These are phyloP conservation scores for Phialophora tarda DNA, from an alignment of 2,329 filamentous ascomycete genomes.

Conservation along the genomic window DNA sequence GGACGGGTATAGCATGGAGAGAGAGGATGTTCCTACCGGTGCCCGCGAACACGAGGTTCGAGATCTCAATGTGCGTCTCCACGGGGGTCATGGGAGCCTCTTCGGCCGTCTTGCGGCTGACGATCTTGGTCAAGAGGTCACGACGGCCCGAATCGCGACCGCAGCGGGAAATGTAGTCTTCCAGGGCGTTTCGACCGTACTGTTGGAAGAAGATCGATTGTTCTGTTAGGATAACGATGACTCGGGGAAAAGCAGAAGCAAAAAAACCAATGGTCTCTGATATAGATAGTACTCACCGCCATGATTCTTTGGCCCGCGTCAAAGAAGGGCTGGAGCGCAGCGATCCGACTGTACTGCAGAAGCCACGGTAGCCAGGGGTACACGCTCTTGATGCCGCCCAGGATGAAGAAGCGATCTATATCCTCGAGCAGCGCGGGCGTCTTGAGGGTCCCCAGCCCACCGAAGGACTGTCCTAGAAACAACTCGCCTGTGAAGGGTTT, in stretches of 20 bases:
- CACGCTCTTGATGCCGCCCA: conserved; percentile 13
- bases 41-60: conserved; percentile 27
- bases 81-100: conserved; percentile 7
- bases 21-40: conserved; percentile 20
- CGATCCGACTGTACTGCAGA: neutral
- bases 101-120: conserved; percentile 15
- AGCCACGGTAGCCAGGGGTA: conserved; percentile 13
- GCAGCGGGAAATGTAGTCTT: conserved; percentile 20
- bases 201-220: conserved; percentile 12
- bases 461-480: conserved; percentile 25
- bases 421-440: conserved; percentile 19
- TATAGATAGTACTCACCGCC: neutral
- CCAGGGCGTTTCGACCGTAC: conserved; percentile 24
- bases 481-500: conserved; percentile 11
- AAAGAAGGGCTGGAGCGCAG: conserved; percentile 14
- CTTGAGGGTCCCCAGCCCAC: conserved; percentile 13
- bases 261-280: no score
- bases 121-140: conserved; percentile 29
- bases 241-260: neutral
- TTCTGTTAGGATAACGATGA: neutral
- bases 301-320: conserved; percentile 15
- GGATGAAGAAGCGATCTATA: conserved; percentile 21
- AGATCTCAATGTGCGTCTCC: conserved; percentile 23
- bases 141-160: conserved; percentile 22
- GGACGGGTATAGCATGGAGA: neutral